These are phyloP conservation scores for Moesziomyces antarcticus DNA, from an alignment of 1,284 basidiomycete genomes.

Conservation along the genomic window DNA sequence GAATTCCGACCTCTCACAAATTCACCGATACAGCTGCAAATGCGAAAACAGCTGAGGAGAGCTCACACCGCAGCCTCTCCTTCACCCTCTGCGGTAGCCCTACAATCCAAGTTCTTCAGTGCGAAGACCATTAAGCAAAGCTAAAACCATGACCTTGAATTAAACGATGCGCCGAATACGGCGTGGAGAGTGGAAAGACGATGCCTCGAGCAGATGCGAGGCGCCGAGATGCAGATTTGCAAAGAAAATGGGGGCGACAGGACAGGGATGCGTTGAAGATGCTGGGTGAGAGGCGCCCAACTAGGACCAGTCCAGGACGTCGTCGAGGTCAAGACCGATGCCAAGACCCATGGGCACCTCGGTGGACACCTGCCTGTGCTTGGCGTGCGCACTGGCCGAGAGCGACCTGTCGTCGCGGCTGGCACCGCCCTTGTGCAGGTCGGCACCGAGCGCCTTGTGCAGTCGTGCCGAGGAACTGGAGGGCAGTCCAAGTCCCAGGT, in stretches of 20 bases:
- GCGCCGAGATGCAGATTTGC: not conserved
- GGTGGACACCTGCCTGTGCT: slow-evolving; percentile 40
- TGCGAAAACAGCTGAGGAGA: no score
- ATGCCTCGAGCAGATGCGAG: no score
- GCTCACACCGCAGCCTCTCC: no score
- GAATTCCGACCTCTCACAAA: no score
- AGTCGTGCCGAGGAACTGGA: slow-evolving; percentile 22
- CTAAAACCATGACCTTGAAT: no score
- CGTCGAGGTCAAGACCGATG: slow-evolving; percentile 48
- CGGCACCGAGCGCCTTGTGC: slow-evolving; percentile 29
- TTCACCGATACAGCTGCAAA: no score
- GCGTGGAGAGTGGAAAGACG: no score
- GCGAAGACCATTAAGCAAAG: no score
- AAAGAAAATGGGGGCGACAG: not conserved
- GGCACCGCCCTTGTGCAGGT: slow-evolving; percentile 4
- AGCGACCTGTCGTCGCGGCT: slow-evolving; percentile 17
- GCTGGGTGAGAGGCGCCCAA: not conserved
- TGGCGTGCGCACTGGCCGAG: slow-evolving; percentile 19
- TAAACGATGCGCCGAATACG: no score
- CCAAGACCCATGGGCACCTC: slow-evolving; percentile 47
- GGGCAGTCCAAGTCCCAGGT: slow-evolving; percentile 41
- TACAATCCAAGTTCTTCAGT: no score
- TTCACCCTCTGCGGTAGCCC: no score
- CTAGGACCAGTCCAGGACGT: slow-evolving; percentile 49
- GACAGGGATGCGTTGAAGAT: not conserved